These are phyloP conservation scores for Brettanomyces nanus DNA, from an alignment of 805 yeast genomes.

Conservation along the genomic window DNA sequence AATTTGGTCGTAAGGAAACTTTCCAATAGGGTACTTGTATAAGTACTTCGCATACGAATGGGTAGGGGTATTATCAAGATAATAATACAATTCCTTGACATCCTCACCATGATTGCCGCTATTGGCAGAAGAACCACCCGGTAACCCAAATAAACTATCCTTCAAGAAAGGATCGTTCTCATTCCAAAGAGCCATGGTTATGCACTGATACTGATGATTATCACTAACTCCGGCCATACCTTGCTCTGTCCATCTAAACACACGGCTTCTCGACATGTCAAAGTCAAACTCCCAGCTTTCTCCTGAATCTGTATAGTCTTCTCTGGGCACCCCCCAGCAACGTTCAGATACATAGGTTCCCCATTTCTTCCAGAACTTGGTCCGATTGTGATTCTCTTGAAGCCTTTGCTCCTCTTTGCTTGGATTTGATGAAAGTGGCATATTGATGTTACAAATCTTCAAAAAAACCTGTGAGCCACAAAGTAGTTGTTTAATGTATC, in stretches of 20 bases:
- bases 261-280: constrained; percentile 71
- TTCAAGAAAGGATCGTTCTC: constrained; percentile 78
- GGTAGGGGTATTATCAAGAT: constrained; percentile 86
- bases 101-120: constrained; percentile 93
- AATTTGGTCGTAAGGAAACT: constrained; percentile 75
- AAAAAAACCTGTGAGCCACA: too few relatives aligned
- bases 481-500: too few relatives aligned
- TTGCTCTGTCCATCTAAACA: constrained; percentile 94
- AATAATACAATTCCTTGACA: constrained; percentile 78
- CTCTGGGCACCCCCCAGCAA: constrained; percentile 82
- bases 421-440: constrained; percentile 15
- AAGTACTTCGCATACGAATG: constrained; percentile 88
- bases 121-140: constrained; percentile 63
- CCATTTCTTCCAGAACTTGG: constrained; percentile 76
- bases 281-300: constrained; percentile 92
- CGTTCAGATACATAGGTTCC: constrained; percentile 88
- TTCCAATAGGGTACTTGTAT: constrained; percentile 85
- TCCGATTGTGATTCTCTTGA: constrained; percentile 29
- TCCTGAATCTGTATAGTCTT: constrained; percentile 79
- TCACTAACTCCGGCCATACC: constrained; percentile 89
- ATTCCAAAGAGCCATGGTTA: constrained; percentile 87
- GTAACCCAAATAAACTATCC: constrained; percentile 76
- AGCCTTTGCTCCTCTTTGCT: constrained; percentile 33
- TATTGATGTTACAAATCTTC: constrained; percentile 2
- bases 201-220: constrained; percentile 66